Evolutionary conservation across 371 early-diverging fungal genomes (phyloP), one percentile per base, ranked within the genome.

Genomic region (Dinochytrium kinnereticum): DNA sequence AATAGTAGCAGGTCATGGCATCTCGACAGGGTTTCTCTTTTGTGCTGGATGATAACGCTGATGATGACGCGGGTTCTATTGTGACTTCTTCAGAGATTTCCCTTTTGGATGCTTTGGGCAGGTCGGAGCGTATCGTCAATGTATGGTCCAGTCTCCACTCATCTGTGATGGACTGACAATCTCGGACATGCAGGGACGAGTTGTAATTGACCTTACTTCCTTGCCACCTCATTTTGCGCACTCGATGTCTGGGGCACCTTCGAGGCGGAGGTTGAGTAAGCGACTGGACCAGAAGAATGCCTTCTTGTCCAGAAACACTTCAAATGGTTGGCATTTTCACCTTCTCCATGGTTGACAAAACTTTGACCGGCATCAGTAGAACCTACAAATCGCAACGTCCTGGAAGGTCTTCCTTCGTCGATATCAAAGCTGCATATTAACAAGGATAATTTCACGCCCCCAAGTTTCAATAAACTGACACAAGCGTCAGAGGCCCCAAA

Each of bases 161-260:
- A n/a, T n/a, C n/a, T n/a, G n/a, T n/a, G n/a, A n/a, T n/a, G n/a
- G 5, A 26, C 55, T 53, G 55, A 53, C 55, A 61, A 61, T 61
- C 26, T 13, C 55, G 55, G 44, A 44, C 55, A 21, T 7, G 36
- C 5, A 61, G 61, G 61, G 61, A 33, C 7, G 36, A 24, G 61
- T 61, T 2, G 61, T 61, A 5, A 61, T 61, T 21, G 61, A 61
- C 26, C 2, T 61, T 30, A 24, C 5, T 10, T 31, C 61, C 24
- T 26, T 61, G 19, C 61, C 61, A 10, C 31, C 30, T 7, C 30
- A 61, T 10, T 61, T 61, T 31, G 61, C 61, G 3, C 30, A 34
- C 24, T 61, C 61, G 7, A 34, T 61, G 7, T 61, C 61, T 24
- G 57, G 57, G 17, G 26, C 57, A 55, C 30, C 57, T 30, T 19